These are phyloP conservation scores for Ophiocordyceps australis DNA, from an alignment of 2,329 filamentous ascomycete genomes.

Conservation along the genomic window DNA sequence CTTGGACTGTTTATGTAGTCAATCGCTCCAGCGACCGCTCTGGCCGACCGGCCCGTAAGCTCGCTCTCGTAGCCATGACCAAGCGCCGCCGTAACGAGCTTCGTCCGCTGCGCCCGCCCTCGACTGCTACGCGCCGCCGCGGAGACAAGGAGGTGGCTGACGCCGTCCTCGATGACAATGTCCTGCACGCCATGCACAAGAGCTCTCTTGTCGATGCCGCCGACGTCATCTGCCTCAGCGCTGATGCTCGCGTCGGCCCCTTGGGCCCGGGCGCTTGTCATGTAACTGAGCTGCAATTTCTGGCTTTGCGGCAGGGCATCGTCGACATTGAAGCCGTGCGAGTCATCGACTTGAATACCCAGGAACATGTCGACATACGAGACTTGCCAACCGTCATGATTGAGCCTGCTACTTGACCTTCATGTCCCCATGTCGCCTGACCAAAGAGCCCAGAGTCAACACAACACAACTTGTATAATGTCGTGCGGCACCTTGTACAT, in stretches of 20 bases:
- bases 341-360: constrained; percentile 53
- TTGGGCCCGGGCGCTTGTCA: constrained; percentile 56
- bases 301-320: constrained; percentile 48
- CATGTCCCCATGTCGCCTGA: no score
- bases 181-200: constrained; percentile 54
- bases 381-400: constrained; percentile 55
- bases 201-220: constrained; percentile 42
- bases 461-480: no score
- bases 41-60: constrained; percentile 36
- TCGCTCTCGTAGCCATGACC: constrained; percentile 51
- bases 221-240: constrained; percentile 57
- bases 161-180: constrained; percentile 53
- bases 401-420: constrained; percentile 12
- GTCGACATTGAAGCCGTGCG: constrained; percentile 54
- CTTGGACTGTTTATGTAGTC: constrained; percentile 58
- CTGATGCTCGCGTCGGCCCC: constrained; percentile 56
- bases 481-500: no score
- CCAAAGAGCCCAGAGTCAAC: no score
- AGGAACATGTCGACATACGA: constrained; percentile 61
- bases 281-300: constrained; percentile 53
- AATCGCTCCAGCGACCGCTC: constrained; percentile 40
- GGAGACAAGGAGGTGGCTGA: constrained; percentile 32
- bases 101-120: constrained; percentile 32
- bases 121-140: constrained; percentile 20
- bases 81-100: constrained; percentile 41